Evolutionary conservation across 257 asterid genomes (phyloP).

Genomic region (Fraxinus cuspidata): DNA sequence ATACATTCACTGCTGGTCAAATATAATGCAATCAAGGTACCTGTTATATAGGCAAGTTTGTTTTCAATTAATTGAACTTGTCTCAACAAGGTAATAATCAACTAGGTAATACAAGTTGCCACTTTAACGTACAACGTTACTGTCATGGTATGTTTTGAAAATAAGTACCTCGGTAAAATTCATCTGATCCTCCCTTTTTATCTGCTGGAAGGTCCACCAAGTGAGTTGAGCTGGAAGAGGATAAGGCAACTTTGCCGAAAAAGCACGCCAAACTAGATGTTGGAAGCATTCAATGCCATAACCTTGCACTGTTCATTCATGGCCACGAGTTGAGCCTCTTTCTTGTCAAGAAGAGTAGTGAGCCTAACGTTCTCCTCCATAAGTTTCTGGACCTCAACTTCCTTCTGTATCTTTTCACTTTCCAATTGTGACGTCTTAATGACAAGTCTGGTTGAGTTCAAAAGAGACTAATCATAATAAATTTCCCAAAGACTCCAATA

Average conservation of each 20-base stretch:
- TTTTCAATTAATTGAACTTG: constrained; percentile 7
- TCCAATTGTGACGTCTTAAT: constrained; percentile 82
- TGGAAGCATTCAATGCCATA: constrained; percentile 77
- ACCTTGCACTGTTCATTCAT: constrained; percentile 98
- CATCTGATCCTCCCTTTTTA: constrained; percentile 15
- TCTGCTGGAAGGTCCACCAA: constrained; percentile 15
- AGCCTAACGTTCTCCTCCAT: constrained; percentile 89
- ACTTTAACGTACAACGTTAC: constrained; percentile 14
- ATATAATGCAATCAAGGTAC: background rate
- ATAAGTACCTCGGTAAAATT: constrained; percentile 15
- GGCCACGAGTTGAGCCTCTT: constrained; percentile 97
- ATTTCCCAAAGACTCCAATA: constrained; percentile 9
- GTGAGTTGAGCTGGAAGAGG: constrained; percentile 6
- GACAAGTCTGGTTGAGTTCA: constrained; percentile 61
- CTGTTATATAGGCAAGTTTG: constrained; percentile 6
- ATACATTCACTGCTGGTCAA: background rate
- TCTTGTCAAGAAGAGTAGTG: constrained; percentile 76
- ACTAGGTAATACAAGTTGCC: constrained; percentile 10
- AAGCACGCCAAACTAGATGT: constrained; percentile 37
- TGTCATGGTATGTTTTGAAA: constrained; percentile 21
- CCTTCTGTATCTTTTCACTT: constrained; percentile 89
- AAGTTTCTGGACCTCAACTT: constrained; percentile 80
- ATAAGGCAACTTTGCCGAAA: background rate
- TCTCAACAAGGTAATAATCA: constrained; percentile 19
- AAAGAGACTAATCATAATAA: constrained; percentile 25